phyloP scores from a whole-genome alignment of 2,329 filamentous ascomycete genomes.

The Aspergillus neoniger region DNA sequence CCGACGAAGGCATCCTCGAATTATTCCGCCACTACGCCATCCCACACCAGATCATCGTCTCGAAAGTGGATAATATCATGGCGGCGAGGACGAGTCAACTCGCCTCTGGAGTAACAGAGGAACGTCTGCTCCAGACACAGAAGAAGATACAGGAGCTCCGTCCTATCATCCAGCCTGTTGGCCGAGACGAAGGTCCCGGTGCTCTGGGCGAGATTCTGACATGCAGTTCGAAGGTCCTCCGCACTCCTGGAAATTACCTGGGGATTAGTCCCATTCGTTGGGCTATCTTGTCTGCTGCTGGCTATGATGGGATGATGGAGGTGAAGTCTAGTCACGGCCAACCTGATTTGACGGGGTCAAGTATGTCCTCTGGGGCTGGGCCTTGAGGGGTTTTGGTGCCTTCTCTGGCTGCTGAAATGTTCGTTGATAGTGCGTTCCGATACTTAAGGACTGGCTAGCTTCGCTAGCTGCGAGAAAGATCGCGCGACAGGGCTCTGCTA shows the following conservation, averaged over 20 bases:
- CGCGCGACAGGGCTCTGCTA: too few species aligned
- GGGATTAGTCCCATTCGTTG: conserved; percentile 65
- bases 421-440: background rate
- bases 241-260: conserved; percentile 51
- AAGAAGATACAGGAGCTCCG: conserved; percentile 43
- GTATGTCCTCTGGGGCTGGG: background rate
- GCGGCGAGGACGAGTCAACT: conserved; percentile 33
- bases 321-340: conserved; percentile 17
- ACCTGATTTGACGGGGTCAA: conserved; percentile 8
- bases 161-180: conserved; percentile 47
- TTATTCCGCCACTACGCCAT: conserved; percentile 59
- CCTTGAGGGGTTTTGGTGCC: background rate
- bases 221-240: conserved; percentile 55
- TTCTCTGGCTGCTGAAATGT: background rate
- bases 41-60: conserved; percentile 66
- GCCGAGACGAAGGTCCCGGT: conserved; percentile 40
- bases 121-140: conserved; percentile 38
- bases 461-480: too few species aligned
- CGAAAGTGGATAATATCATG: conserved; percentile 64
- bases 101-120: conserved; percentile 32
- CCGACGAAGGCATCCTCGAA: conserved; percentile 59
- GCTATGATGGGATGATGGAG: conserved; percentile 50
- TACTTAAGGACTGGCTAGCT: too few species aligned
- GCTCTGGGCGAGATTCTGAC: conserved; percentile 62
- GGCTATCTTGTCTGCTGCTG: conserved; percentile 64